Conservation (phyloP, 2,329 filamentous ascomycete genomes). For the Pezicula radicicola region DNA sequence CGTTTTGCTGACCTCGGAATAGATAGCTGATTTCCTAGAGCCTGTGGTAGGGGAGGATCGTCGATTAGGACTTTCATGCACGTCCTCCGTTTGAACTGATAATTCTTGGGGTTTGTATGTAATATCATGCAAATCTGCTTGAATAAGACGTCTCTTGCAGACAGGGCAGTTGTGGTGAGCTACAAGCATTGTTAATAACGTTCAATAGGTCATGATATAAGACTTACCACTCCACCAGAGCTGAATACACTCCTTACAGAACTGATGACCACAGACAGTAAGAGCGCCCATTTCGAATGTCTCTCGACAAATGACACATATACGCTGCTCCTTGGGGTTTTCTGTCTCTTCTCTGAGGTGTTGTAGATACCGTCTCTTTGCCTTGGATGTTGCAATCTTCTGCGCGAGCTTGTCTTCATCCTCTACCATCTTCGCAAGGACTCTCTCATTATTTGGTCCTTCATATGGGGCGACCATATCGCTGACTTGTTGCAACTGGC, state of each 20-base stretch:
- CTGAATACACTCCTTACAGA: slow-evolving; percentile 83
- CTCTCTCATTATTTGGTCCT: slow-evolving; percentile 34
- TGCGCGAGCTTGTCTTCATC: slow-evolving; percentile 54
- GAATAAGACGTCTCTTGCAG: slow-evolving; percentile 69
- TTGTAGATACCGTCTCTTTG: slow-evolving; percentile 73
- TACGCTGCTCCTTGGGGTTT: slow-evolving; percentile 60
- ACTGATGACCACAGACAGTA: slow-evolving; percentile 88
- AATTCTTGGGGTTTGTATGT: slow-evolving; percentile 76
- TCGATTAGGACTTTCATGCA: slow-evolving; percentile 27
- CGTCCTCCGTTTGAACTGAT: slow-evolving; percentile 59
- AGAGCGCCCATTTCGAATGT: slow-evolving; percentile 75
- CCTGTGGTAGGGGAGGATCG: slow-evolving; percentile 10
- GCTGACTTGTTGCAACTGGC: slow-evolving; percentile 85
- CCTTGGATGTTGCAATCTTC: slow-evolving; percentile 59
- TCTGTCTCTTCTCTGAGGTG: slow-evolving; percentile 32
- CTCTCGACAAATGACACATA: slow-evolving; percentile 84
- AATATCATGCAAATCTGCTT: slow-evolving; percentile 77
- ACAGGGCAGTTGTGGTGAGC: slow-evolving; percentile 75
- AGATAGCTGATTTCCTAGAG: slow-evolving; percentile 53
- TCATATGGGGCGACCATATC: slow-evolving; percentile 79
- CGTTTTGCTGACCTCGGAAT: slow-evolving; percentile 69
- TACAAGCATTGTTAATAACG: slow-evolving; percentile 3
- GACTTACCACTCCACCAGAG: slow-evolving; percentile 62
- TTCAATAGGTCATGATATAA: not conserved
- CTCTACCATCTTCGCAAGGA: slow-evolving; percentile 45